phyloP scores from a whole-genome alignment of 495 filamentous ascomycete species.

The Tricharina praecox region DNA sequence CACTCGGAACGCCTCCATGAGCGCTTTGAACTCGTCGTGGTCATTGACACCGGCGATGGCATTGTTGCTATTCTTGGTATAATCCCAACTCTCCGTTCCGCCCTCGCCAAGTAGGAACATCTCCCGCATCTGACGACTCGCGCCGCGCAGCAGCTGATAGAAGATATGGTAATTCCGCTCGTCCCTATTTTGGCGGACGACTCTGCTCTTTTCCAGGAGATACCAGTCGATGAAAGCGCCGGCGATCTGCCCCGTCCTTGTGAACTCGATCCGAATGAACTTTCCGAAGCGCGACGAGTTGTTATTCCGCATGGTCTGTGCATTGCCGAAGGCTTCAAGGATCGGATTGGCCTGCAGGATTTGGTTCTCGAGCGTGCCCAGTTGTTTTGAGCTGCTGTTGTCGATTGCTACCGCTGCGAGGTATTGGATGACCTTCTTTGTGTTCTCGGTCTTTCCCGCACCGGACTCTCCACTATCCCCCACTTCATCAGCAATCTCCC shows the following conservation, averaged over 20 bases:
- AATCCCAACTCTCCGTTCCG: conserved; percentile 72
- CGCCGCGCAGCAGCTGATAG: conserved; percentile 83
- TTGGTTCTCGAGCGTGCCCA: conserved; percentile 65
- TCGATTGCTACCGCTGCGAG: conserved; percentile 84
- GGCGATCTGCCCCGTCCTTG: conserved; percentile 72
- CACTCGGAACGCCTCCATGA: conserved; percentile 83
- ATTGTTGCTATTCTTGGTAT: conserved; percentile 80
- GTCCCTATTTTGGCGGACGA: conserved; percentile 66
- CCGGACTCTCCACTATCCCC: conserved; percentile 94
- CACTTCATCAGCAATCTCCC: conserved; percentile 37
- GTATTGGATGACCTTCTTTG: conserved; percentile 99
- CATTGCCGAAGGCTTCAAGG: conserved; percentile 94
- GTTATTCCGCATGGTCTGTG: conserved; percentile 93
- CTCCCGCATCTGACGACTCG: conserved; percentile 51
- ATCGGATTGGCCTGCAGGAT: conserved; percentile 95
- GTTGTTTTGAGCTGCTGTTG: conserved; percentile 31
- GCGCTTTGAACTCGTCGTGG: conserved; percentile 67
- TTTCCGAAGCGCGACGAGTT: conserved; percentile 98
- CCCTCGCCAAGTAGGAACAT: conserved; percentile 57
- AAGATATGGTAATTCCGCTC: conserved; percentile 98
- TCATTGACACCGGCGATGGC: conserved; percentile 84
- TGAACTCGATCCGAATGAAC: conserved; percentile 96
- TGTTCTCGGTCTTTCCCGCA: conserved; percentile 97
- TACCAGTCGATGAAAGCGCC: conserved; percentile 99
- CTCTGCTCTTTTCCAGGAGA: conserved; percentile 86